A percentile compares a stretch with the other conserved stretches of the same genome.
These are phyloP conservation scores for Corchorus capsularis DNA, from an alignment of 345 rosid genomes.

Conservation along the genomic window DNA sequence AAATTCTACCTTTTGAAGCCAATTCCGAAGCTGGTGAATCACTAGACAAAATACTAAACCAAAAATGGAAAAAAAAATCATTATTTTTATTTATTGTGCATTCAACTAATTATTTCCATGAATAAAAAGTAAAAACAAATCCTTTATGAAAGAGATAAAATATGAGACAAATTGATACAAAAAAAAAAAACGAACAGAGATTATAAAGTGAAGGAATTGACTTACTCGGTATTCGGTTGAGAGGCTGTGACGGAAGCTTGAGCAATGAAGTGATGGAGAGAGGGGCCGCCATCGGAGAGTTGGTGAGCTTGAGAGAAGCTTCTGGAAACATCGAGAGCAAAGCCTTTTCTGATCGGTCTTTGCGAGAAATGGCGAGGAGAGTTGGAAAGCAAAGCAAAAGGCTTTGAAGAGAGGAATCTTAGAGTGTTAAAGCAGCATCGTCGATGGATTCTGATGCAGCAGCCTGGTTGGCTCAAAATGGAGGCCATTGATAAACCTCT, in stretches of 20 bases:
- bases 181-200: neutral
- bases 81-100: neutral
- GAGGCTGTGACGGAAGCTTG: conserved; percentile 49
- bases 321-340: conserved; percentile 43
- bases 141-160: neutral
- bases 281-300: conserved; percentile 41
- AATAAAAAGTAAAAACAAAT: neutral
- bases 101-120: neutral
- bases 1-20: conserved; percentile 64
- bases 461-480: conserved; percentile 43
- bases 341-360: conserved; percentile 25
- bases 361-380: conserved; percentile 28
- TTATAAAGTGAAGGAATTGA: neutral
- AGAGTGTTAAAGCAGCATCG: conserved; percentile 38
- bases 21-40: conserved; percentile 37
- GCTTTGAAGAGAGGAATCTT: conserved; percentile 38
- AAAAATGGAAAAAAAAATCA: neutral
- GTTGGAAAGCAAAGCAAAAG: conserved; percentile 27
- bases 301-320: conserved; percentile 46
- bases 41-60: conserved; percentile 33
- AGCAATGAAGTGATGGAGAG: conserved; percentile 61
- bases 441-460: conserved; percentile 43
- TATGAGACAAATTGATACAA: neutral
- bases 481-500: conserved; percentile 36
- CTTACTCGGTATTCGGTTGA: conserved; percentile 58